phyloP scores from a whole-genome alignment of 1,139 yeast genomes.

The Blastobotrys aristatus region DNA sequence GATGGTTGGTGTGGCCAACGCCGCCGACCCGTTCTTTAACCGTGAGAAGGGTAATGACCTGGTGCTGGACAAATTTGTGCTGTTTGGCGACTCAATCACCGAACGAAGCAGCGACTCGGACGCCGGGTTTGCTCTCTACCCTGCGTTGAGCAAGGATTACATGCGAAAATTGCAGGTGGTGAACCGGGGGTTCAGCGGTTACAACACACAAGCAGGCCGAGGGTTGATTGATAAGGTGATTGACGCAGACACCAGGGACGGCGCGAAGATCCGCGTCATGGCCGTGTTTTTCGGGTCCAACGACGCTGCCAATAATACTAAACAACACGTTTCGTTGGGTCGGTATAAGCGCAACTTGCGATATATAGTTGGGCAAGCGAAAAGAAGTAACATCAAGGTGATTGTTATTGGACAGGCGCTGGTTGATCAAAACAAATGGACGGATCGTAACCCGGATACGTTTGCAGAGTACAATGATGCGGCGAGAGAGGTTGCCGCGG shows the following conservation, averaged over 20 bases:
- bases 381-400: constrained; percentile 40
- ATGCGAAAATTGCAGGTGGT: constrained; percentile 49
- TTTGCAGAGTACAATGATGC: constrained; percentile 45
- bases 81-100: constrained; percentile 66
- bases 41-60: too few species aligned
- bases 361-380: constrained; percentile 39
- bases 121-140: constrained; percentile 42
- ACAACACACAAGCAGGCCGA: constrained; percentile 30
- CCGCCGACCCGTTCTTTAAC: too few species aligned
- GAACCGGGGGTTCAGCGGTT: constrained; percentile 57
- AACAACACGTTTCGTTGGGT: constrained; percentile 46
- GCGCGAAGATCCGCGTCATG: not conserved
- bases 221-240: not conserved
- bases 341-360: constrained; percentile 46
- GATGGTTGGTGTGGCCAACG: too few species aligned
- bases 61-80: constrained; percentile 39
- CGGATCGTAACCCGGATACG: not conserved
- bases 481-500: constrained; percentile 43
- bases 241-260: not conserved
- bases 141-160: constrained; percentile 44
- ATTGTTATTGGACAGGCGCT: constrained; percentile 63
- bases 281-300: not conserved
- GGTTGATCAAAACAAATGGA: constrained; percentile 44
- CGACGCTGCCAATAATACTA: constrained; percentile 50
- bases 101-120: constrained; percentile 39